phyloP scores from a whole-genome alignment of 768 basidiomycete species.

The Phlegmacium glaucopus region DNA sequence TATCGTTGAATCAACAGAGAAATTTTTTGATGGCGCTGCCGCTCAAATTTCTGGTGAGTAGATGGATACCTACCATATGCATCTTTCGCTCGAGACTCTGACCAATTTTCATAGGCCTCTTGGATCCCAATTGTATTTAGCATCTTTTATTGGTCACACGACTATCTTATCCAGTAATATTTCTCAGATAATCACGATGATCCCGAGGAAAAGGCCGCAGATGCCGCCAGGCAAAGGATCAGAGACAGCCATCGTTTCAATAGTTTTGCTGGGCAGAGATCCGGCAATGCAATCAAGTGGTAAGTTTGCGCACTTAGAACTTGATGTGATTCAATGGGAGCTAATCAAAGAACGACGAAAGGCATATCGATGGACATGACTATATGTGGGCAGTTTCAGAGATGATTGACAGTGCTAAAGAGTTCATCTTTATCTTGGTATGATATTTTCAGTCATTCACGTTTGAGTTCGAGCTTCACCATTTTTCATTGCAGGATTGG shows the following conservation, averaged over 20 bases:
- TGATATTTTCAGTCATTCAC: too few relatives aligned
- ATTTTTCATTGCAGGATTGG: conserved; percentile 62
- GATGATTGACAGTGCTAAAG: conserved; percentile 76
- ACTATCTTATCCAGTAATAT: not conserved
- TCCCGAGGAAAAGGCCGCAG: conserved; percentile 66
- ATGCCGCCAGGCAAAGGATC: conserved; percentile 72
- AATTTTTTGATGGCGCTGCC: too few relatives aligned
- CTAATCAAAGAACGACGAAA: conserved; percentile 5
- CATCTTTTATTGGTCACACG: not conserved
- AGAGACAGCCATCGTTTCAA: conserved; percentile 77
- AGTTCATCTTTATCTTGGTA: conserved; percentile 86
- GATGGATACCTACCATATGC: too few relatives aligned
- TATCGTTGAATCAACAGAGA: too few relatives aligned
- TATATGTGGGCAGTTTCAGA: conserved; percentile 96
- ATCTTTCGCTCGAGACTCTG: too few relatives aligned
- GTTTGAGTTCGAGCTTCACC: too few relatives aligned
- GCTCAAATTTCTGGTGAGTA: too few relatives aligned
- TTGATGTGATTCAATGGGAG: too few relatives aligned
- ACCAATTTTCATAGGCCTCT: conserved; percentile 33
- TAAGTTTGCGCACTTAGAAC: too few relatives aligned
- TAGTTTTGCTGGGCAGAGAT: conserved; percentile 76
- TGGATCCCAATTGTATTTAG: conserved; percentile 42
- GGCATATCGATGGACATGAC: conserved; percentile 94
- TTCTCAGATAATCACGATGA: conserved; percentile 66
- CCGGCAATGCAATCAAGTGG: conserved; percentile 81